phyloP scores from a whole-genome alignment of 2,329 filamentous ascomycete genomes.

The Cytospora chrysosperma region DNA sequence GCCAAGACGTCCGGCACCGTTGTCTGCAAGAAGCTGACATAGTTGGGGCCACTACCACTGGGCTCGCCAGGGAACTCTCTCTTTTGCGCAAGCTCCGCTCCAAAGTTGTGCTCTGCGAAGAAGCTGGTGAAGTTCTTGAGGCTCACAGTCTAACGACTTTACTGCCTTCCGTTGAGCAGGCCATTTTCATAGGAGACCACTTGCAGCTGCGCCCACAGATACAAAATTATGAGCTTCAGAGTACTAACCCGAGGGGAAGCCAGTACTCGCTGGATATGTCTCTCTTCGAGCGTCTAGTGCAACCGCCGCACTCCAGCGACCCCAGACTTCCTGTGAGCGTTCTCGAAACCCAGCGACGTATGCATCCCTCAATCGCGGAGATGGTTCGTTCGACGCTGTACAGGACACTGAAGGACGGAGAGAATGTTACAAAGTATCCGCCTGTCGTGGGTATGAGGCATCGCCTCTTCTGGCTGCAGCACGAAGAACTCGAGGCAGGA shows the following conservation, averaged over 20 bases:
- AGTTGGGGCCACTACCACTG: conserved; percentile 60
- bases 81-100: conserved; percentile 47
- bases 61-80: conserved; percentile 51
- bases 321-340: conserved; percentile 18
- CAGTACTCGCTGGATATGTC: conserved; percentile 58
- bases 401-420: conserved; percentile 51
- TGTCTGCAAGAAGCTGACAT: conserved; percentile 43
- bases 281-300: conserved; percentile 59
- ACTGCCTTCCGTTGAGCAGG: conserved; percentile 59
- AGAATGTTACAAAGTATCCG: conserved; percentile 39
- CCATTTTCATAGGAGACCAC: conserved; percentile 64
- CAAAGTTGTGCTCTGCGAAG: conserved; percentile 65
- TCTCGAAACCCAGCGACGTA: conserved; percentile 53
- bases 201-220: conserved; percentile 60
- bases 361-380: conserved; percentile 61
- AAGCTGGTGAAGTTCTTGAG: conserved; percentile 68
- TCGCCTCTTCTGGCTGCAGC: conserved; percentile 63
- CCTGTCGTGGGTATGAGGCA: conserved; percentile 53
- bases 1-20: conserved; percentile 37
- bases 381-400: conserved; percentile 61
- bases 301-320: conserved; percentile 17
- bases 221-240: conserved; percentile 53
- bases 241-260: conserved; percentile 46
- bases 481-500: conserved; percentile 46
- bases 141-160: conserved; percentile 60